Base-by-base conservation (phyloP, 2,329 filamentous ascomycete genomes). In the Taxawa tesnikishii region DNA sequence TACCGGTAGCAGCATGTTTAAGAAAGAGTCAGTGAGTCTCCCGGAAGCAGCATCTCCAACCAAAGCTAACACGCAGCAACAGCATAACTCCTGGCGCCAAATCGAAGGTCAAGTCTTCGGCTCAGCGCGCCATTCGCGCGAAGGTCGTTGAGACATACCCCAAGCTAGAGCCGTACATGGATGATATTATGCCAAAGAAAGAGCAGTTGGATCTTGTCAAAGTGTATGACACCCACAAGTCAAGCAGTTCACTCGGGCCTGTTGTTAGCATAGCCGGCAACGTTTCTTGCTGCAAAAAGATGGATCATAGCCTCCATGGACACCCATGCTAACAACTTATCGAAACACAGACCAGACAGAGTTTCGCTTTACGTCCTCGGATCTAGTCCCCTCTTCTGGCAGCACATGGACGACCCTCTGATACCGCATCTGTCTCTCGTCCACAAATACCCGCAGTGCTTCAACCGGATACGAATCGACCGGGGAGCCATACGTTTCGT, bases 401-500 rank as follows among this genome's bases (percentile, higher is more conserved):
- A 96, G 66, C 76, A 85, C 52, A 71, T 75, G 59, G 74, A 76
- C 51, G 73, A 79, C 46, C 72, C 77, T 3, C 70, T 94, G 35
- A 71, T 94, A 37, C 90, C 90, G 1, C 90, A 96, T 58, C 76
- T 98, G 9, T 73, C 73, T 29, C 75, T 96, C 48, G 75, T 98
- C 23, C 90, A 98, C 67, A 73, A 79, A 46, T 96, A 88, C 63
- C 90, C 90, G 7, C 65, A 75, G 44, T 80, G 75, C 37, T 88
- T 98, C 55, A 78, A 82, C 12, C 79, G 74, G 32, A 68, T 98
- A 36, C 79, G 87, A 37, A 93, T 96, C 56, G 90, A 98, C 58
- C 75, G 90, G 30, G 90, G 90, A 40, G 90, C 90, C 4, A 96
- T 98, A 51, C 83, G 90, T 39, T 98, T 98, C 61, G 88, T 98